These are phyloP conservation scores for Exophiala xenobiotica DNA, from an alignment of 2,329 filamentous ascomycete species.

Conservation along the genomic window DNA sequence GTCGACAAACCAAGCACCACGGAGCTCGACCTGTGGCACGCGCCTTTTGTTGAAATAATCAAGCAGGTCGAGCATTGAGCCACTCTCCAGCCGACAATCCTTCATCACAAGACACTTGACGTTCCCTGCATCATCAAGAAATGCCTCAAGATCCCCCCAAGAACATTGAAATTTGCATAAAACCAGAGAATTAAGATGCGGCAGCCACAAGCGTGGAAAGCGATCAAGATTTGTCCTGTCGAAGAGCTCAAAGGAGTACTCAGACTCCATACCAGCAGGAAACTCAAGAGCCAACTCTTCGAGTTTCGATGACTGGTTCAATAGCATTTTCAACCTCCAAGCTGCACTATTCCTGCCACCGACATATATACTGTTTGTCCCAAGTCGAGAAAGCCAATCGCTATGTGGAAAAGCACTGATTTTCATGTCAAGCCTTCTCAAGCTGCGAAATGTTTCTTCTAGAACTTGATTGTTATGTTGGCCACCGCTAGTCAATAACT, in stretches of 20 bases:
- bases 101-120: slow-evolving; percentile 15
- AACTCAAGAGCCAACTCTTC: slow-evolving; percentile 20
- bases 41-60: slow-evolving; percentile 10
- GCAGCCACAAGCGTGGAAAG: slow-evolving; percentile 19
- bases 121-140: slow-evolving; percentile 14
- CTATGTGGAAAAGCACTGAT: slow-evolving; percentile 22
- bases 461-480: slow-evolving; percentile 5
- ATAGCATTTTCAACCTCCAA: slow-evolving; percentile 9
- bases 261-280: slow-evolving; percentile 13
- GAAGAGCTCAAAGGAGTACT: slow-evolving; percentile 23
- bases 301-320: slow-evolving; percentile 15
- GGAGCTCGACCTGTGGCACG: slow-evolving; percentile 8
- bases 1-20: slow-evolving; percentile 23
- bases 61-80: slow-evolving; percentile 21
- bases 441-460: slow-evolving; percentile 6
- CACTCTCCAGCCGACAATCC: slow-evolving; percentile 20
- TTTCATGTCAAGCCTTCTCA: slow-evolving; percentile 16
- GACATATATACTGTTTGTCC: slow-evolving; percentile 8
- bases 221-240: slow-evolving; percentile 23
- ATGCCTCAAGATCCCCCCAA: slow-evolving; percentile 14
- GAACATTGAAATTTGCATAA: slow-evolving; percentile 19
- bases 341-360: slow-evolving; percentile 14
- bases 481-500: slow-evolving; percentile 9
- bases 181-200: slow-evolving; percentile 14
- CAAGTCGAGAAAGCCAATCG: slow-evolving; percentile 22